Evolutionary conservation across 169 alveolate species (phyloP).

Genomic region (Cryptosporidium viatorum): DNA sequence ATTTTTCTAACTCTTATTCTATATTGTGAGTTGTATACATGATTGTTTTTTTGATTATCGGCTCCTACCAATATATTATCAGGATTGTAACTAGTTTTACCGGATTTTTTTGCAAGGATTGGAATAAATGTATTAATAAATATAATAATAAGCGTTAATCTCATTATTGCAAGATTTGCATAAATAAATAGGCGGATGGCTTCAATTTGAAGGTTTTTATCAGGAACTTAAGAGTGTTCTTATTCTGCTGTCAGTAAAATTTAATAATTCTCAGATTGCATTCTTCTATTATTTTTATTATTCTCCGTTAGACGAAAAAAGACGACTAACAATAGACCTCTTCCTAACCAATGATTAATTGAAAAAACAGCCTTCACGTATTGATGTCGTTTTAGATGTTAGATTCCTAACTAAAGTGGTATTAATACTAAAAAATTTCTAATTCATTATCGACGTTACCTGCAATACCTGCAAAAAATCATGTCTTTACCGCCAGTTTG

Average conservation of each 20-base stretch:
- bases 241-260: not conserved
- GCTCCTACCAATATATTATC: constrained; percentile 12
- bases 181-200: not conserved
- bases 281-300: not conserved
- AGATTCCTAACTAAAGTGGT: too few species aligned
- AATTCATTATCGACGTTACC: not conserved
- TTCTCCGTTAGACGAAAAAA: not conserved
- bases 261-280: not conserved
- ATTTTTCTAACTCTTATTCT: constrained; percentile 66
- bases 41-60: not conserved
- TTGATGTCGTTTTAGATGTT: too few species aligned
- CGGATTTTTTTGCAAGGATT: not conserved
- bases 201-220: not conserved
- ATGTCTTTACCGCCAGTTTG: constrained; percentile 19
- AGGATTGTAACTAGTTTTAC: not conserved
- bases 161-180: not conserved
- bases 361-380: not conserved
- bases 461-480: constrained; percentile 2
- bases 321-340: not conserved
- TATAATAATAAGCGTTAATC: not conserved
- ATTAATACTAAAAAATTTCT: too few species aligned
- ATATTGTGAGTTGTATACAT: constrained; percentile 47
- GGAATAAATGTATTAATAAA: not conserved
- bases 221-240: not conserved
- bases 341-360: not conserved